A percentile compares a stretch with the other conserved stretches of the same genome.
phyloP scores from a whole-genome alignment of 2,329 filamentous ascomycete species.

The Penicillium capsulatum region DNA sequence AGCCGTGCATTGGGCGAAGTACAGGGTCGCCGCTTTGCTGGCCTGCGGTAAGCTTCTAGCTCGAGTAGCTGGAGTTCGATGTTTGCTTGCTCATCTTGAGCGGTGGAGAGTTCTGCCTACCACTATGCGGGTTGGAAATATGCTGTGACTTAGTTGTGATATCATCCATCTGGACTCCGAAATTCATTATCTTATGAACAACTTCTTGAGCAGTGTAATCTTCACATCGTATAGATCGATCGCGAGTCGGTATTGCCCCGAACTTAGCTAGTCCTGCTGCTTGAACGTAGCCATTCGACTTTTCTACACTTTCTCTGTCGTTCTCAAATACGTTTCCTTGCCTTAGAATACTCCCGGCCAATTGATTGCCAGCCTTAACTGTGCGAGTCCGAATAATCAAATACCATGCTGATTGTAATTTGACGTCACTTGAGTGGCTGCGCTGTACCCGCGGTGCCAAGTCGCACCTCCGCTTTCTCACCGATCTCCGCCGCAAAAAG shows the following conservation, averaged over 20 bases:
- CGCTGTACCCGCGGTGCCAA: constrained; percentile 12
- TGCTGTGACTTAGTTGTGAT: constrained; percentile 18
- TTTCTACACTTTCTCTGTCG: too few relatives aligned
- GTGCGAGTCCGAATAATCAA: too few relatives aligned
- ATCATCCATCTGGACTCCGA: constrained; percentile 6
- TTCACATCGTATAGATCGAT: too few relatives aligned
- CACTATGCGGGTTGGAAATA: background rate
- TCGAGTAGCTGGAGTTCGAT: background rate
- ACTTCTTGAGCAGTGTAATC: too few relatives aligned
- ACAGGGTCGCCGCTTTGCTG: constrained; percentile 77
- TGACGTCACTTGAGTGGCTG: constrained; percentile 22
- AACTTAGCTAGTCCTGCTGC: too few relatives aligned
- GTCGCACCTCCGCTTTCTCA: constrained; percentile 17
- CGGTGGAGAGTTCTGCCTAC: too few relatives aligned
- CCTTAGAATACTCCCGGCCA: too few relatives aligned
- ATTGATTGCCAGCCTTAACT: too few relatives aligned
- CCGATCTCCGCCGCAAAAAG: constrained; percentile 20
- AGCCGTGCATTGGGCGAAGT: constrained; percentile 89
- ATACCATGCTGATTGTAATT: constrained; percentile 11
- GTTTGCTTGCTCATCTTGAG: background rate
- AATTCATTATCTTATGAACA: background rate
- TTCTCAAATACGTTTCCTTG: too few relatives aligned
- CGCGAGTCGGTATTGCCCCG: too few relatives aligned
- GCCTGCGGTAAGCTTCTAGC: constrained; percentile 51
- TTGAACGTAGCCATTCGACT: too few relatives aligned